Conservation (phyloP, 768 basidiomycete species). For the Pluteus cervinus region DNA sequence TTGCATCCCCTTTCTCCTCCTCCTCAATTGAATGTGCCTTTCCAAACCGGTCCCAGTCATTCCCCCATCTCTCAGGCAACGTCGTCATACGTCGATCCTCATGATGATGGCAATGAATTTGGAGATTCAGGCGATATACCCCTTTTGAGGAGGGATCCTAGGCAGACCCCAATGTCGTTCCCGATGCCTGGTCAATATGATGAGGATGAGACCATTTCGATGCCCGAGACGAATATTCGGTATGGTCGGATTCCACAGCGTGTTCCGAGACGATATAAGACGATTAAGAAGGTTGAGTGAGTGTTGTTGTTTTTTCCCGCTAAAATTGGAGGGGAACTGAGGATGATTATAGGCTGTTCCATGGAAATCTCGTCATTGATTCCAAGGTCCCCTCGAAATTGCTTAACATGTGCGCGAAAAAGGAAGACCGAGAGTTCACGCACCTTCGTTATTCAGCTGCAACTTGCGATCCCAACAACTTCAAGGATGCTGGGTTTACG, state of each 20-base stretch:
- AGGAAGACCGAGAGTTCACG: constrained; percentile 85
- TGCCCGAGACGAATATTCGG: constrained; percentile 54
- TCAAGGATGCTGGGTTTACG: constrained; percentile 75
- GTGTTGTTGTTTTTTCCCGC: constrained; percentile 18
- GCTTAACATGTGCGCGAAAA: constrained; percentile 71
- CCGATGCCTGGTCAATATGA: constrained; percentile 40
- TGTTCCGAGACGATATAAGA: constrained; percentile 86
- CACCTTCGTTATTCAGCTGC: constrained; percentile 96
- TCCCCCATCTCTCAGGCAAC: constrained; percentile 7
- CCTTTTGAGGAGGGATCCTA: constrained; percentile 44
- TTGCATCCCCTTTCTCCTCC: constrained; percentile 7
- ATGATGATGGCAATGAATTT: constrained; percentile 35
- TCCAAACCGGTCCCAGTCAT: constrained; percentile 10
- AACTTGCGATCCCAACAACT: constrained; percentile 95
- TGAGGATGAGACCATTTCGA: constrained; percentile 18
- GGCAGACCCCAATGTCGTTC: constrained; percentile 17
- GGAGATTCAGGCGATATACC: constrained; percentile 64
- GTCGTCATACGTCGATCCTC: constrained; percentile 8
- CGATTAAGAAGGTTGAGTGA: constrained; percentile 86
- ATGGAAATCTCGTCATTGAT: constrained; percentile 92
- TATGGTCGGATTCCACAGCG: constrained; percentile 91
- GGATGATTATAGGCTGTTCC: constrained; percentile 53
- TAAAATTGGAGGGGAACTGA: neutral
- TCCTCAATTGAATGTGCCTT: constrained; percentile 3
- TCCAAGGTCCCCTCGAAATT: constrained; percentile 88